Base-by-base conservation (phyloP, 495 filamentous ascomycete species). In the Hypoxylon fragiforme region DNA sequence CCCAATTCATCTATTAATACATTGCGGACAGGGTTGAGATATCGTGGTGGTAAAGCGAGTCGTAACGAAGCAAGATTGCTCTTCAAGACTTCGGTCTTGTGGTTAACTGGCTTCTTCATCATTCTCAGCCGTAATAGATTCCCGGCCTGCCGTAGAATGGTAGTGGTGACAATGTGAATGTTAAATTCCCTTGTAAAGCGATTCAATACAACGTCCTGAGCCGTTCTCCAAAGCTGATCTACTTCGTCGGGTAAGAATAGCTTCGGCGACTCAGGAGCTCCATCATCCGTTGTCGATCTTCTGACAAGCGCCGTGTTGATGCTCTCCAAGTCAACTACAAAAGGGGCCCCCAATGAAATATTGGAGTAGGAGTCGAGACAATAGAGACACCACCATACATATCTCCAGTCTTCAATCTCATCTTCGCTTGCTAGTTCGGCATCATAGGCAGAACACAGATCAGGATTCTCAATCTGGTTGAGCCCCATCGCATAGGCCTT, bases 351-450 rank as follows among this genome's bases (percentile, higher is more conserved):
- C 1, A 58, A 45, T 12, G 58, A 42, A 7, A 68, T 62, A 24
- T 68, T 68, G 11, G 68, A 60, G 42, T 72, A 73, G 0, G 70
- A 54, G 34, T 74, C 71, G 13, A 74, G 57, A n/a, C 69, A 67
- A 46, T 72, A 74, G 38, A 74, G 60, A 48, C 66, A 69, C 71
- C 71, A 74, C 67, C 69, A 74, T 12, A 69, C 22, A 37, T 57
- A 60, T 45, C 71, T 60, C 71, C 70, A 74, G 45, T 69, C 60
- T 54, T 74, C 62, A 7, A 67, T 52, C 11, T 72, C 72, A 14
- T 69, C 64, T 8, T 67, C 47, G 16, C 49, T 67, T n/a, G 60
- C 28, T 5, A 30, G 11, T 20, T 16, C 15, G 19, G 12, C 3
- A 28, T 61, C 45, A 20, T 51, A 60, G n/a, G 51, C 56, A 12